Evolutionary conservation across 202 grass and related monocot species (phyloP).

Genomic region (Zizania palustris): DNA sequence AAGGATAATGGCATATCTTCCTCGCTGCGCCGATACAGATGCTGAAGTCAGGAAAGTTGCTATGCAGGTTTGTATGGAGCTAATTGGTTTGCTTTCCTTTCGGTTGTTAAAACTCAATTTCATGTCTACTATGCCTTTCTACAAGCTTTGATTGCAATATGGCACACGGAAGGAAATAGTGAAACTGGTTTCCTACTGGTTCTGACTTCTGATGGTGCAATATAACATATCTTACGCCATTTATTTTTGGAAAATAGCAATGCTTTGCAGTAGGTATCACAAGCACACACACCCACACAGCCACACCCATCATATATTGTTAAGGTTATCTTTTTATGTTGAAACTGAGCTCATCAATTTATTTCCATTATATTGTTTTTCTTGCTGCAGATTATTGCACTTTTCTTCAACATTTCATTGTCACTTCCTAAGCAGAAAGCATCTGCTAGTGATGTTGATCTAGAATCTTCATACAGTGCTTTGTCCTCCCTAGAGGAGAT

Average conservation of each 20-base stretch:
- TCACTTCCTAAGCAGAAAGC: constrained; percentile 90
- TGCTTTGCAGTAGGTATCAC: constrained; percentile 27
- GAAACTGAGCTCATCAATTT: constrained; percentile 35
- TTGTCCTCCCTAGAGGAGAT: constrained; percentile 94
- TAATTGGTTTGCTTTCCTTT: constrained; percentile 18
- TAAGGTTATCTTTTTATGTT: constrained; percentile 1
- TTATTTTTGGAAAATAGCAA: constrained; percentile 31
- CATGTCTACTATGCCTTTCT: constrained; percentile 7
- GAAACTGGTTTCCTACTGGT: constrained; percentile 8
- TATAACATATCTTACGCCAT: constrained; percentile 20
- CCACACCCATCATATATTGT: constrained; percentile 14
- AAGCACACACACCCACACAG: neutral
- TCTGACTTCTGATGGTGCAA: neutral
- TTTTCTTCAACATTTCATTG: constrained; percentile 92
- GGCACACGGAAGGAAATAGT: neutral
- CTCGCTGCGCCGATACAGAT: constrained; percentile 83
- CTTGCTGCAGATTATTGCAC: constrained; percentile 69
- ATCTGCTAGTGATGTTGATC: constrained; percentile 67
- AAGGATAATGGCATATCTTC: constrained; percentile 90
- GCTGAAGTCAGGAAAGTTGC: constrained; percentile 81
- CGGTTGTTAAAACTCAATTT: constrained; percentile 24
- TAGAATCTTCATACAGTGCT: constrained; percentile 90
- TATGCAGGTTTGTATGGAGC: constrained; percentile 70
- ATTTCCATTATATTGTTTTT: constrained; percentile 34
- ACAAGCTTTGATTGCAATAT: neutral